phyloP scores from a whole-genome alignment of 2,329 filamentous ascomycete species.

The Pestalotiopsis sp. region DNA sequence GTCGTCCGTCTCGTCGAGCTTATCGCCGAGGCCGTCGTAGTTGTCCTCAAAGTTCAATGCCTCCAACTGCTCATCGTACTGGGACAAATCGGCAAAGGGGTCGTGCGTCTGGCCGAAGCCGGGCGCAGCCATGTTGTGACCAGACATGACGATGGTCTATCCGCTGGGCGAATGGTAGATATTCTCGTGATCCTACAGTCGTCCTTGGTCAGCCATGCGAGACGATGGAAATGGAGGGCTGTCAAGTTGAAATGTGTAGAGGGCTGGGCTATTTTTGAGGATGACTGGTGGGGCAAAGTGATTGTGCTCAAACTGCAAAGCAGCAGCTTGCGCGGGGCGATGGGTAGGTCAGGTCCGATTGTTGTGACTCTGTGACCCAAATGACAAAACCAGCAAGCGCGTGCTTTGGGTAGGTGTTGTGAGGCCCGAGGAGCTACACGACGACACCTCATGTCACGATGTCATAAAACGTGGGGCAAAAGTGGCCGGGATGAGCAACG shows the following conservation, averaged over 20 bases:
- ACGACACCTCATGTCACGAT: background rate
- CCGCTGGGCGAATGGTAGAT: background rate
- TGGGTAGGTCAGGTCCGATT: background rate
- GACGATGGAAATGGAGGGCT: background rate
- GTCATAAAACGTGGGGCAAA: slow-evolving; percentile 7
- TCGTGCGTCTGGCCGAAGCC: slow-evolving; percentile 85
- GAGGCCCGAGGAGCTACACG: background rate
- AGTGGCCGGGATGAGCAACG: background rate
- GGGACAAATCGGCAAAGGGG: slow-evolving; percentile 82
- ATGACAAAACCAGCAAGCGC: background rate
- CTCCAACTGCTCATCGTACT: slow-evolving; percentile 60
- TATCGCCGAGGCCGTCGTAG: slow-evolving; percentile 90
- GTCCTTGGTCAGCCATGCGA: background rate
- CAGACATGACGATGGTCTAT: slow-evolving; percentile 52
- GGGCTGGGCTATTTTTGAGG: background rate
- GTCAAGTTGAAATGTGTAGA: background rate
- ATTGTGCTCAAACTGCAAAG: background rate
- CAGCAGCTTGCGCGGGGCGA: background rate
- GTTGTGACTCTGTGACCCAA: background rate
- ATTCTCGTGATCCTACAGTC: background rate
- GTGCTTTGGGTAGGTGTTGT: background rate
- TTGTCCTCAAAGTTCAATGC: slow-evolving; percentile 89
- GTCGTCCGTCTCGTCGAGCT: slow-evolving; percentile 89
- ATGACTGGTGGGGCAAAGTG: background rate
- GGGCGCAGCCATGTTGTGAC: slow-evolving; percentile 68